phyloP scores from a whole-genome alignment of 1,139 yeast genomes.

The Citeromyces hawaiiensis region DNA sequence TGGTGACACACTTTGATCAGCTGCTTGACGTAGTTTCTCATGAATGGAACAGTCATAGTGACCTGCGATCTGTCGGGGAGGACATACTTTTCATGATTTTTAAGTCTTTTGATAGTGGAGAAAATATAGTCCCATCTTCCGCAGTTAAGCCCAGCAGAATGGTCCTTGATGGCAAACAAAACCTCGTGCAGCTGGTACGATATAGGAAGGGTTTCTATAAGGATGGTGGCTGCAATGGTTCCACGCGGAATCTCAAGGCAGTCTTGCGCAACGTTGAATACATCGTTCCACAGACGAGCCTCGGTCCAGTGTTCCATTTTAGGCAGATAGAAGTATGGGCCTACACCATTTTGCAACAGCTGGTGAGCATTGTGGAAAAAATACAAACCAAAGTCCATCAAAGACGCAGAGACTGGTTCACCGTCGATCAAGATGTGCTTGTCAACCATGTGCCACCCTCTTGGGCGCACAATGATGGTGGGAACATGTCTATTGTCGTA shows the following conservation, averaged over 20 bases:
- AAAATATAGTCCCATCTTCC: slow-evolving; percentile 81
- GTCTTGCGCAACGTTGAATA: slow-evolving; percentile 59
- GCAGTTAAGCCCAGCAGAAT: slow-evolving; percentile 67
- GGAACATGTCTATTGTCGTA: slow-evolving; percentile 41
- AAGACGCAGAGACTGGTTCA: slow-evolving; percentile 59
- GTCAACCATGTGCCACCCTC: slow-evolving; percentile 80
- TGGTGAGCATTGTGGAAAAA: slow-evolving; percentile 64
- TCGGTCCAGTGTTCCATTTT: slow-evolving; percentile 74
- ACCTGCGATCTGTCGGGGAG: slow-evolving; percentile 67
- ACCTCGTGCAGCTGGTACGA: slow-evolving; percentile 64
- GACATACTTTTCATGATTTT: slow-evolving; percentile 48
- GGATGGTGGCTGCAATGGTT: slow-evolving; percentile 66
- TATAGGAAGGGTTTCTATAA: slow-evolving; percentile 72
- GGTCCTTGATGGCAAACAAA: slow-evolving; percentile 54
- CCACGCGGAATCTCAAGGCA: slow-evolving; percentile 54
- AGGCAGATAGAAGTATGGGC: slow-evolving; percentile 71
- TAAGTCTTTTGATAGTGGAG: slow-evolving; percentile 55
- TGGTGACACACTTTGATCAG: slow-evolving; percentile 61
- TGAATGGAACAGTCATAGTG: slow-evolving; percentile 65
- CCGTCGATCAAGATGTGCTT: slow-evolving; percentile 65
- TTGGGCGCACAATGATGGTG: slow-evolving; percentile 70
- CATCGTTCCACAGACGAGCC: slow-evolving; percentile 71
- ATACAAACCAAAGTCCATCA: slow-evolving; percentile 68
- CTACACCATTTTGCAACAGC: slow-evolving; percentile 44
- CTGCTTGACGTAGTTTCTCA: slow-evolving; percentile 56